Conservation (phyloP, 805 yeast species). For the Groenewaldozyma tartarivorans region DNA sequence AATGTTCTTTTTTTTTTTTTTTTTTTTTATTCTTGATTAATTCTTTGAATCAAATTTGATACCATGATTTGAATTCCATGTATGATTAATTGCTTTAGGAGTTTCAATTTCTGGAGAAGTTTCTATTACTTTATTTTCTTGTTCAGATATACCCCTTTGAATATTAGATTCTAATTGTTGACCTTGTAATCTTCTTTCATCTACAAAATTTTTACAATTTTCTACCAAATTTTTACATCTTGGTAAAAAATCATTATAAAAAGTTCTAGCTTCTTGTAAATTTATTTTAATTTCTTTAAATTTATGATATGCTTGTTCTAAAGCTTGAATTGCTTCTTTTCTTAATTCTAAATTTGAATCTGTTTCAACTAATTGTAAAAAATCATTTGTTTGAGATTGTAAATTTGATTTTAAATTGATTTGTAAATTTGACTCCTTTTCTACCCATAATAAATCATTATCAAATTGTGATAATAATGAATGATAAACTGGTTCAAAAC, state of each 20-base stretch:
- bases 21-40: too few relatives aligned
- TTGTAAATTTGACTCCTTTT: constrained; percentile 33
- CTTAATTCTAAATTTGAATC: constrained; percentile 30
- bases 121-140: background rate
- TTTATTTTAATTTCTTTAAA: constrained; percentile 50
- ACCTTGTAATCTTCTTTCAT: constrained; percentile 43
- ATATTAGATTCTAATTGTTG: constrained; percentile 34
- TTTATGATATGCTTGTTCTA: constrained; percentile 42
- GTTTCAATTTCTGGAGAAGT: too few relatives aligned
- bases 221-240: constrained; percentile 37
- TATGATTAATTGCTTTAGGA: too few relatives aligned
- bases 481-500: constrained; percentile 21
- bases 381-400: constrained; percentile 18
- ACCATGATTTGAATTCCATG: constrained; percentile 6
- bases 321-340: constrained; percentile 39
- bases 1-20: too few relatives aligned
- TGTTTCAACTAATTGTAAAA: constrained; percentile 15
- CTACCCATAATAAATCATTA: constrained; percentile 40
- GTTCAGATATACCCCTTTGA: background rate
- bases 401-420: constrained; percentile 32
- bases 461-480: constrained; percentile 34
- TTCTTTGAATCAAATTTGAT: constrained; percentile 3
- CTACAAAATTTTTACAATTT: constrained; percentile 45
- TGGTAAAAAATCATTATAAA: constrained; percentile 53
- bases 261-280: constrained; percentile 57